Evolutionary conservation across 192 early-diverging fungal genomes (phyloP).

Genomic region (Gamsiella multidivaricata): DNA sequence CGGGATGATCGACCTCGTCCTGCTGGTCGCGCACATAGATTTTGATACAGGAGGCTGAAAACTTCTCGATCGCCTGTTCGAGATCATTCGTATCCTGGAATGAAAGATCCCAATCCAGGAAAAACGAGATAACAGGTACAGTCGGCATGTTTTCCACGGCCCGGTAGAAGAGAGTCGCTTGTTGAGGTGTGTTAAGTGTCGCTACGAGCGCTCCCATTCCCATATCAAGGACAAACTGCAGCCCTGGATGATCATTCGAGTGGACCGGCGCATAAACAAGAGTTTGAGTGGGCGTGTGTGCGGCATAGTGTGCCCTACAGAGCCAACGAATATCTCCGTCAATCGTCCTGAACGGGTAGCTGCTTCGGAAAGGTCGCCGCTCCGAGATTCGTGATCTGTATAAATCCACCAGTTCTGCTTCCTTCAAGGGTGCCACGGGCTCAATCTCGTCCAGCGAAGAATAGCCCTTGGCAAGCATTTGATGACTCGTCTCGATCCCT

Average conservation of each 20-base stretch:
- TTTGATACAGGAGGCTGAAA: constrained; percentile 24
- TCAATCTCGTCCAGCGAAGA: constrained; percentile 17
- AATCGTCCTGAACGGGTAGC: constrained; percentile 6
- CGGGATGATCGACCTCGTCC: neutral
- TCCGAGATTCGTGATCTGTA: constrained; percentile 6
- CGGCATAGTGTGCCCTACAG: constrained; percentile 2
- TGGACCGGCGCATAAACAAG: no score
- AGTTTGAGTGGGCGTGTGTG: neutral
- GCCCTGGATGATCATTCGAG: no score
- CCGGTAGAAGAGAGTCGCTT: constrained; percentile 4
- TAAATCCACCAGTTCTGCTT: constrained; percentile 9
- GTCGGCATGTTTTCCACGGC: neutral
- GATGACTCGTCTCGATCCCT: constrained; percentile 20
- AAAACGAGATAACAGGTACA: constrained; percentile 13
- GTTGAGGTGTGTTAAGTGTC: constrained; percentile 7
- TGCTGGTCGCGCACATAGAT: constrained; percentile 23
- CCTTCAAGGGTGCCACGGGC: constrained; percentile 14
- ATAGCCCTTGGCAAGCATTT: constrained; percentile 15
- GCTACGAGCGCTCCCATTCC: constrained; percentile 6
- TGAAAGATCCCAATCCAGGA: constrained; percentile 37
- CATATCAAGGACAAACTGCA: neutral
- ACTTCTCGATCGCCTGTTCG: neutral
- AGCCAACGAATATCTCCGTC: constrained; percentile 31
- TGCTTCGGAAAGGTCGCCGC: neutral
- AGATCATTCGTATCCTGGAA: constrained; percentile 3